Evolutionary conservation across 345 rosid genomes (phyloP), one percentile per base, ranked within the genome.

Genomic region (Lagerstroemia speciosa): DNA sequence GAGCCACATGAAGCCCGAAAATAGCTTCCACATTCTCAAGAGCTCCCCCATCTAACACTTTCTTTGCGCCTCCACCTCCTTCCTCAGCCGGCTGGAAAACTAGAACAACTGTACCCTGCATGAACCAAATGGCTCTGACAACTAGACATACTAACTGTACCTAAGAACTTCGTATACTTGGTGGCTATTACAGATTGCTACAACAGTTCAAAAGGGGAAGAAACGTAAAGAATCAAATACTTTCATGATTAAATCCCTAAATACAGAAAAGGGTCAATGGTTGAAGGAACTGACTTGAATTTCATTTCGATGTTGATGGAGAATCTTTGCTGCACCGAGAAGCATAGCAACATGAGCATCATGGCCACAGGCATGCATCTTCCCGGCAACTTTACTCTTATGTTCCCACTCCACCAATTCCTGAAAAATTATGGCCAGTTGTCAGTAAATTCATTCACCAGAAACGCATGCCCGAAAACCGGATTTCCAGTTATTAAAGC

Each of bases 21-120:
- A 94, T 89, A 32, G 91, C 96, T 30, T 84, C 81, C 45, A 94
- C 87, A 66, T 86, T 83, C 70, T 88, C 78, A 33, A 94, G 71
- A 16, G 77, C 87, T 64, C 97, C 96, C 9, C 82, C 83, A 31
- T 85, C 93, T 22, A 91, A 60, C 74, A 94, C 82, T 69, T 77
- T 78, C 79, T 84, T 89, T 33, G 97, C 97, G 34, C 96, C 97
- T 45, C 91, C 94, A 61, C 87, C 85, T 67, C 93, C 97, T 87
- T 94, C 99, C 80, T 94, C 99, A 6, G 91, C 99, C 27, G 97
- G 99, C 80, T 94, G 99, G 67, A 94, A 94, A 50, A 94, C 76
- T 38, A 91, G 87, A 69, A 89, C 82, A 53, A 89, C 82, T 8
- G 97, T 94, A 38, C 99, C 97, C 99, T 91, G 77, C 57, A 17